A percentile compares a stretch with the other conserved stretches of the same genome.
phyloP scores from a whole-genome alignment of 192 early-diverging fungal species.

The Podila epigama region DNA sequence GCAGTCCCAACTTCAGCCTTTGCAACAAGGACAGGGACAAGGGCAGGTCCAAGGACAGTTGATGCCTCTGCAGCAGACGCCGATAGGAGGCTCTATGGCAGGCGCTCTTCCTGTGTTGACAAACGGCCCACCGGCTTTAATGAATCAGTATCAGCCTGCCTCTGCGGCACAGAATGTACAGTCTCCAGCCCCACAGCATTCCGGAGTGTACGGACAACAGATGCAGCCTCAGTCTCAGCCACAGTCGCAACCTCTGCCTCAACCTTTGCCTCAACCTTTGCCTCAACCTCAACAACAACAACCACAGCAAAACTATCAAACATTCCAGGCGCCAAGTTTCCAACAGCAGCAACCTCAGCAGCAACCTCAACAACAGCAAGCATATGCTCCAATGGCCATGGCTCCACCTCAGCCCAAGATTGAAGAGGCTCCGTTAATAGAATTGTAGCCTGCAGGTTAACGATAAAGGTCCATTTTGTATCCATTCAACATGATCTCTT shows the following conservation, averaged over 20 bases:
- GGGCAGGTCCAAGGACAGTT: too few relatives aligned
- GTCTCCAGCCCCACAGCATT: background rate
- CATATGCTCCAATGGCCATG: background rate
- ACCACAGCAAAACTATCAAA: constrained; percentile 4
- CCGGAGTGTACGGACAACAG: background rate
- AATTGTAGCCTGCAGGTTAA: too few relatives aligned
- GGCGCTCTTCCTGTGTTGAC: background rate
- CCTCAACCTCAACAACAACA: constrained; percentile 5
- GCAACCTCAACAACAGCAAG: constrained; percentile 11
- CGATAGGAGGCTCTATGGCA: background rate
- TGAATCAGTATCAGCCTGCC: background rate
- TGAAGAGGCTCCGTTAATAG: constrained; percentile 36
- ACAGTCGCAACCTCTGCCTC: constrained; percentile 1
- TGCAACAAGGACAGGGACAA: too few relatives aligned
- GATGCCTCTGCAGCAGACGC: too few relatives aligned
- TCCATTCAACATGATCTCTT: too few relatives aligned
- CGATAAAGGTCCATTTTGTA: too few relatives aligned
- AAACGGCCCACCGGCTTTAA: background rate
- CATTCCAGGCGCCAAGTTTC: constrained; percentile 14
- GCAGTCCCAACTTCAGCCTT: too few relatives aligned
- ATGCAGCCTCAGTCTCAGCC: constrained; percentile 3
- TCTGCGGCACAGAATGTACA: background rate
- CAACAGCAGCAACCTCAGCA: constrained; percentile 5
- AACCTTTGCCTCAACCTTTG: constrained; percentile 1
- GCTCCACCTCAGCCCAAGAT: constrained; percentile 14